A percentile compares a stretch with the other conserved stretches of the same genome.
Conservation (phyloP, 2,329 filamentous ascomycete genomes). For the Neonectria neomacrospora region DNA sequence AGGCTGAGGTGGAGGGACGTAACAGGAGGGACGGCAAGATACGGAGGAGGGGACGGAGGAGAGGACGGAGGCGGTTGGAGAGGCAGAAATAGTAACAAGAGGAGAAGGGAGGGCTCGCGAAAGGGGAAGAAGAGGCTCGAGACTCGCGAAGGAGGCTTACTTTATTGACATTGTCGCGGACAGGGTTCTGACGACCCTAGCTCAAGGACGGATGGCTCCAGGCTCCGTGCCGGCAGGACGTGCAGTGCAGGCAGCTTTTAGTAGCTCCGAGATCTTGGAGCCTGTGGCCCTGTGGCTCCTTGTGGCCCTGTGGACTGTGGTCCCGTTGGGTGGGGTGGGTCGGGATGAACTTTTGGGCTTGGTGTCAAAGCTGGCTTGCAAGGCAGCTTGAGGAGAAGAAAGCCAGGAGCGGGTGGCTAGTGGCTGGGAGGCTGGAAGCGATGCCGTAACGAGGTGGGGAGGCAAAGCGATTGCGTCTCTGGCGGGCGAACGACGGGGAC, state of each 20-base stretch:
- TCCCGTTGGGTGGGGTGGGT: constrained; percentile 44
- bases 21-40: constrained; percentile 12
- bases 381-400: constrained; percentile 18
- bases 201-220: constrained; percentile 46
- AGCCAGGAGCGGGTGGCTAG: constrained; percentile 39
- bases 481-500: constrained; percentile 32
- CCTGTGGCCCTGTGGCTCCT: constrained; percentile 39
- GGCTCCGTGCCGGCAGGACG: constrained; percentile 47
- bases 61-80: constrained; percentile 32
- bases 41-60: constrained; percentile 4
- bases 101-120: constrained; percentile 38
- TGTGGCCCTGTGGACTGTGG: constrained; percentile 29
- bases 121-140: constrained; percentile 41
- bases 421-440: constrained; percentile 46
- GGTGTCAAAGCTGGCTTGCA: constrained; percentile 31
- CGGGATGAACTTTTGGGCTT: constrained; percentile 39
- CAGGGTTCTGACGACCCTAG: constrained; percentile 51
- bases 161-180: constrained; percentile 64
- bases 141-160: constrained; percentile 55
- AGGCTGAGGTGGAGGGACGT: neutral
- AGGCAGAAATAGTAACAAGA: constrained; percentile 32
- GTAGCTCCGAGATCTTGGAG: constrained; percentile 48
- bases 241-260: constrained; percentile 46
- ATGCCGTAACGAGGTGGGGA: constrained; percentile 46
- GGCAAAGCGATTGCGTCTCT: constrained; percentile 36